phyloP scores from a whole-genome alignment of 495 filamentous ascomycete species.

The Staphylotrichum tortipilum region DNA sequence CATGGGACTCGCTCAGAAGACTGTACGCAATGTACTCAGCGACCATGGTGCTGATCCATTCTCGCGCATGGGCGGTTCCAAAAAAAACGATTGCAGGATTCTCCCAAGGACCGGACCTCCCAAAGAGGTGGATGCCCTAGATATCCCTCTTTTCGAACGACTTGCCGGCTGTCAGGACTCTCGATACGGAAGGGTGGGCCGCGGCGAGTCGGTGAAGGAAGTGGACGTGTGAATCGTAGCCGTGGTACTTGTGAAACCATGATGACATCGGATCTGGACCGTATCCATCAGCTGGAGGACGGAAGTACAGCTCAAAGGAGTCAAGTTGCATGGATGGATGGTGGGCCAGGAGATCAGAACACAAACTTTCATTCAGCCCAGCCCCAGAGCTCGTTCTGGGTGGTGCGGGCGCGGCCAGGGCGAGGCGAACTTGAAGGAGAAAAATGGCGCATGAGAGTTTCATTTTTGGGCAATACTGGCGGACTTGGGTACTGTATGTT shows the following conservation, averaged over 20 bases:
- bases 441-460: too few species aligned
- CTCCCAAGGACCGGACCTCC: constrained; percentile 38
- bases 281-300: too few species aligned
- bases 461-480: too few species aligned
- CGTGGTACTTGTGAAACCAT: constrained; percentile 1
- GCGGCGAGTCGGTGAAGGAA: constrained; percentile 45
- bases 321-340: too few species aligned
- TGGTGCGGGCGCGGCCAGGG: too few species aligned
- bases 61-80: constrained; percentile 53
- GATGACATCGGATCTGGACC: too few species aligned
- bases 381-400: too few species aligned
- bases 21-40: constrained; percentile 49
- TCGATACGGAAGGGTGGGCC: constrained; percentile 38
- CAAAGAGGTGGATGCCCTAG: constrained; percentile 53
- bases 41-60: constrained; percentile 56
- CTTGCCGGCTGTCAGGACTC: constrained; percentile 42
- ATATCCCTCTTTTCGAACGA: constrained; percentile 47
- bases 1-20: constrained; percentile 40
- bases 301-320: too few species aligned
- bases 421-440: too few species aligned
- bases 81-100: constrained; percentile 52
- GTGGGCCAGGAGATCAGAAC: too few species aligned
- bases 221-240: constrained; percentile 45
- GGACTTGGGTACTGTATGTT: too few species aligned
- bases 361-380: too few species aligned